Base-by-base conservation (phyloP, 2,329 filamentous ascomycete genomes). In the Fusarium sp. region DNA sequence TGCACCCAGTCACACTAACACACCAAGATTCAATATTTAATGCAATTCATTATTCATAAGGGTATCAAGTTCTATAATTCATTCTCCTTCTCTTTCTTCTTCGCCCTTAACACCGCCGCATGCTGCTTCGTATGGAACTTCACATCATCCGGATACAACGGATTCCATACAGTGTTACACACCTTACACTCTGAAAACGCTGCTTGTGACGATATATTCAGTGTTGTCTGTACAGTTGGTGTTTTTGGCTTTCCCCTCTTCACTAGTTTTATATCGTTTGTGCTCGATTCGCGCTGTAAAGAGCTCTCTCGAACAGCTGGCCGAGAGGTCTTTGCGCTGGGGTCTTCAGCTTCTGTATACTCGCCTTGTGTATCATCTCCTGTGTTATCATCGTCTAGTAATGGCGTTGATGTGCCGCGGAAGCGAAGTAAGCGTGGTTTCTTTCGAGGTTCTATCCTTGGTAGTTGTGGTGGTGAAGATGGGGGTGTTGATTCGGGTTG, bases 131-230 rank as follows among this genome's bases (percentile, higher is more conserved):
- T 74, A 60, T 85, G 84, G 20, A 79, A 83, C 62, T 82, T 84
- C 20, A 84, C 83, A 60, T 85, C 84, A 33, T 81, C 81, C 7
- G 83, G 83, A 59, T 81, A 82, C 9, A 84, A 70, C 0, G 83
- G 84, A 55, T 85, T 85, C 79, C 82, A 85, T 12, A 85, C 81
- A 2, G 79, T 84, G 56, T 84, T 77, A 68, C 84, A 85, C 5
- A 80, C 63, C 54, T 79, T 83, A 68, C 84, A 85, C 59, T 85
- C 83, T 4, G 82, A 80, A 65, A 85, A 85, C 3, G 83, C 76
- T 6, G 83, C 81, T 31, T 81, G 79, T 3, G 80, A 77, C 0
- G 84, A 84, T 5, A 85, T 76, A 38, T 85, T 85, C n/a, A 85
- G 78, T 3, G 83, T 85, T 4, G 82, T 85, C 55, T 85, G 84